Evolutionary conservation across 768 basidiomycete species (phyloP), one percentile per base, ranked within the genome.

Genomic region (Brasilioporus rufonigricans): DNA sequence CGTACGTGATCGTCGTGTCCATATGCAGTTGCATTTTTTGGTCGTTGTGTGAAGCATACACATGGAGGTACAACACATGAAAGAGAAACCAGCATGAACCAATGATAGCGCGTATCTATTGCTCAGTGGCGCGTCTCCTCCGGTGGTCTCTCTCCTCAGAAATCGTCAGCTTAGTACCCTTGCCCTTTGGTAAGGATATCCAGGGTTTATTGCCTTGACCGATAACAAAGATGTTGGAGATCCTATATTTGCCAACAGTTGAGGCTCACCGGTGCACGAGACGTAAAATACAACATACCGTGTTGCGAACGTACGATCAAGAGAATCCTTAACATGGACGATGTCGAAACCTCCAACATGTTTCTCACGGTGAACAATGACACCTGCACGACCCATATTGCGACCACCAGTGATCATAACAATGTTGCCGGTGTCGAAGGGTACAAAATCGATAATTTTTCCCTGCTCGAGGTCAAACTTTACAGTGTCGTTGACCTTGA

Each of bases 291-390:
- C 18, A 19, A 77, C 86, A 55, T 71, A 95, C 93, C 96, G 93
- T 65, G 97, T 99, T 61, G 97, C 95, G 67, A 98, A 99, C 46
- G 93, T 93, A 71, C 93, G 82, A 73, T 97, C 96, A 59, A 96
- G 79, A 46, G 91, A 87, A 71, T 98, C 97, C 77, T 91, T 94
- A 67, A 98, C 91, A 70, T 98, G 96, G 55, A 98, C 92, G 57
- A 99, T 98, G 77, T 99, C 97, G 76, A 95, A 98, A 59, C 95
- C 96, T 73, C 97, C 97, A 62, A 92, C 77, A 75, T 98, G 97
- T 80, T 93, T 93, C 82, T 98, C 97, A 63, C 90, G 84, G 79
- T 96, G 92, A 49, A 93, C 86, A 67, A 99, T 97, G 60, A 93
- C 85, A 78, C 97, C 97, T 53, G 87, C 90, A 78, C 97, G 86